These are phyloP conservation scores for Beauveria rudraprayagi DNA, from an alignment of 2,329 filamentous ascomycete species.

Conservation along the genomic window DNA sequence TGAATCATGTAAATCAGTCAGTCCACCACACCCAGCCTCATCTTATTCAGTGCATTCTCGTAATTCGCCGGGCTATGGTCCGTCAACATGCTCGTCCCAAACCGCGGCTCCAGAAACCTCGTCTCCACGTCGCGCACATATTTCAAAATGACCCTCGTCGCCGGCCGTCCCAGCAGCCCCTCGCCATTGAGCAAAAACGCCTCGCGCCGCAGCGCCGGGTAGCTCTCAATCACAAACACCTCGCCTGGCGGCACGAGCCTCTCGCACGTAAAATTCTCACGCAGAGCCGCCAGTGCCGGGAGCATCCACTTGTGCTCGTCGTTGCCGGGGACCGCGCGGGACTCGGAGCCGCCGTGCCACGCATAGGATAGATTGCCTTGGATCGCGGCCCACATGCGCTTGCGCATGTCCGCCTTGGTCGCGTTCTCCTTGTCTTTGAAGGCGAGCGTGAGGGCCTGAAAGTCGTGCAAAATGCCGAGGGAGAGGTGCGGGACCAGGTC, in stretches of 20 bases:
- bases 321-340: slow-evolving; percentile 26
- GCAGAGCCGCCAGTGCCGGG: slow-evolving; percentile 56
- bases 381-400: slow-evolving; percentile 57
- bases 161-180: slow-evolving; percentile 53
- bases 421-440: slow-evolving; percentile 65
- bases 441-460: slow-evolving; percentile 62
- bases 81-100: slow-evolving; percentile 64
- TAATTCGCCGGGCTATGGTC: slow-evolving; percentile 71
- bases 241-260: slow-evolving; percentile 71
- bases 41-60: slow-evolving; percentile 57
- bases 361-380: slow-evolving; percentile 53
- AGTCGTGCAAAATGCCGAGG: slow-evolving; percentile 64
- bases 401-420: slow-evolving; percentile 58
- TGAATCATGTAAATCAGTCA: slow-evolving; percentile 3
- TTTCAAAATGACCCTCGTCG: slow-evolving; percentile 59
- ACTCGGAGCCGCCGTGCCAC: slow-evolving; percentile 41
- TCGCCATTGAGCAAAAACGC: slow-evolving; percentile 45
- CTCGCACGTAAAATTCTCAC: slow-evolving; percentile 58
- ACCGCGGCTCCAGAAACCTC: slow-evolving; percentile 61
- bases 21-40: slow-evolving; percentile 42
- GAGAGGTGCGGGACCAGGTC: slow-evolving; percentile 69
- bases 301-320: slow-evolving; percentile 64
- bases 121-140: slow-evolving; percentile 65
- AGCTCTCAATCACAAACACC: slow-evolving; percentile 64
- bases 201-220: slow-evolving; percentile 57